Evolutionary conservation across 331 rosid species (phyloP), one percentile per base, ranked within the genome.

Genomic region (Telfairia occidentalis): DNA sequence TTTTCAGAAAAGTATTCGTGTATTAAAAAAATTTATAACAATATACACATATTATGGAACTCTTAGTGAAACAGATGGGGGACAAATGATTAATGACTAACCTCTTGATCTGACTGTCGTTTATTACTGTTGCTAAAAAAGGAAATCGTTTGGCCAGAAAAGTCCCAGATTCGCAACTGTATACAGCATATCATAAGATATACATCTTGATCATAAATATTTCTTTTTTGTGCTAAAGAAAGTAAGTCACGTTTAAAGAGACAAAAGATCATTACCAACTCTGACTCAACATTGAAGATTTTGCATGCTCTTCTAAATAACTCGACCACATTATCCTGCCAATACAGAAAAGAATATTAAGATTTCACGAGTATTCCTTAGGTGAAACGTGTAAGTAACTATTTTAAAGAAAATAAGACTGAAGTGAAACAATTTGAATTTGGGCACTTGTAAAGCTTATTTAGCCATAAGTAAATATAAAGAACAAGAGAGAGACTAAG

Each of bases 111-210:
- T 26, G 96, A 82, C 73, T 85, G 92, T 59, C 88, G 87, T 80
- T 59, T 82, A 78, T 84, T 85, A 63, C 82, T 91, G 80, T 83
- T 76, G 43, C 60, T 75, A 50, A 88, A 82, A 83, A 81, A 82
- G 29, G 84, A 50, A 81, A 85, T 83, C 35, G 91, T 91, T 81
- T 82, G 96, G 76, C 92, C 97, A 3, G 96, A 95, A 67, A 88
- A 90, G 87, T 95, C 98, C 96, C 96, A 95, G 75, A 95, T 86
- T 77, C 87, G 92, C 77, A 95, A 73, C 97, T 95, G 97, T 79
- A 77, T 77, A 87, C 45, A 61, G 24, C 70, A 34, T 32, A 61
- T 71, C 77, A 49, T 77, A 77, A n/a, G 79, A 19, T 35, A 71
- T 72, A 81, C 32, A 77, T 72, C 48, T 78, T 83, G 26, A 55